Evolutionary conservation across 2,329 filamentous ascomycete genomes (phyloP), one percentile per base, ranked within the genome.

Genomic region (Didymella pomorum): DNA sequence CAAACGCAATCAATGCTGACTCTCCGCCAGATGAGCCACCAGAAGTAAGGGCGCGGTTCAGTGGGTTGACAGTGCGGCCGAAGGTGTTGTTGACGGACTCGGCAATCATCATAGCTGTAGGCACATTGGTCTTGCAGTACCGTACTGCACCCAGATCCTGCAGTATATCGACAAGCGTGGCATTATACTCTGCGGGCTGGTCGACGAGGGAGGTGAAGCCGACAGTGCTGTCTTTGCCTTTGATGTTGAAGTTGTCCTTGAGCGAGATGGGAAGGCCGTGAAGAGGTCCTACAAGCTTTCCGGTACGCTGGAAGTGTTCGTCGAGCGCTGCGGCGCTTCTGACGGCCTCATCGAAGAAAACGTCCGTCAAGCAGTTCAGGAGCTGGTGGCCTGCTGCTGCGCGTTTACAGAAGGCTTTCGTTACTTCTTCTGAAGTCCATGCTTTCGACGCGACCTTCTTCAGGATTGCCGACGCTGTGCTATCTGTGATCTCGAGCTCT

Each of bases 81-180:
- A 87, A 86, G 2, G 85, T 79, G 64, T 89, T 88, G 75, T 89
- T 90, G 16, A 88, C 84, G 1, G 81, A 84, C 70, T 90, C 88
- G 12, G 86, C 83, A 50, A 89, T 88, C 87, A 90, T 89, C 82
- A 89, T 87, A 12, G 86, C 86, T 1, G 86, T 88, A 0, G 89
- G 88, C 2, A 91, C 79, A 65, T 90, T 90, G 0, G 89, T 91
- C 75, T 91, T 91, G 63, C 85, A 82, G 63, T 90, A 89, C n/a
- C 89, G 76, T 0, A 91, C 81, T 1, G 88, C 88, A 1, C 89
- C 89, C 0, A 86, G 79, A 18, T 80, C 79, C 25, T 84, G 76
- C 4, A 91, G 74, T 1, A 89, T 77, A 9, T 84, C 79, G 0
- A 89, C 84, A 7, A 90, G 76, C 0, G 82, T 80, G 0, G 85